These are phyloP conservation scores for Dendrobium catenatum DNA, from an alignment of 106 monocot genomes.

Conservation along the genomic window DNA sequence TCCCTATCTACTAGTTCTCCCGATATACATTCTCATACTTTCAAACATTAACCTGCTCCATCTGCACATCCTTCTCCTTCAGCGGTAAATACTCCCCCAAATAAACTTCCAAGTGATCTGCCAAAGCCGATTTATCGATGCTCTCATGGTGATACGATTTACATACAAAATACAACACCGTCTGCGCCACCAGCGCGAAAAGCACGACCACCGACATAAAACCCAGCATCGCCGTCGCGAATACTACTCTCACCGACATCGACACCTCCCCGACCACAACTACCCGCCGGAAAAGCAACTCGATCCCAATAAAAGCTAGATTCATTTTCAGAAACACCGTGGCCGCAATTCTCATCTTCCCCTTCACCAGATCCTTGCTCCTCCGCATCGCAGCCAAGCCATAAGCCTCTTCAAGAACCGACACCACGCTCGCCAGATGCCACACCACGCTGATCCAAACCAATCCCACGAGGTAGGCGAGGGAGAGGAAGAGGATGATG, in stretches of 20 bases:
- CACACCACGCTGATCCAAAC: conserved; percentile 54
- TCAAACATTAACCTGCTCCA: conserved; percentile 2
- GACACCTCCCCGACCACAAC: conserved; percentile 26
- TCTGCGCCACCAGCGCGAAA: conserved; percentile 64
- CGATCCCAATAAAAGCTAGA: conserved; percentile 34
- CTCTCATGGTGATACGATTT: conserved; percentile 65
- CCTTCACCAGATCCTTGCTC: conserved; percentile 37
- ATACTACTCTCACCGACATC: conserved; percentile 13
- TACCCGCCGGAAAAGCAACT: conserved; percentile 36
- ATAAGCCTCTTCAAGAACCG: conserved; percentile 47
- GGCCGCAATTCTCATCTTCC: conserved; percentile 43
- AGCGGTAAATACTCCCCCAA: conserved; percentile 70
- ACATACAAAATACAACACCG: conserved; percentile 87
- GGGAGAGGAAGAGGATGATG: conserved; percentile 3
- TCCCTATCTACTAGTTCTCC: too few species aligned
- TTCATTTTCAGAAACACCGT: conserved; percentile 51
- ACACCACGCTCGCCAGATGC: conserved; percentile 63
- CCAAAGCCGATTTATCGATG: conserved; percentile 68
- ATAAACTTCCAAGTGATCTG: conserved; percentile 87
- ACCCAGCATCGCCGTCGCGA: conserved; percentile 21
- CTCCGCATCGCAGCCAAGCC: conserved; percentile 51
- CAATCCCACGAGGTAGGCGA: conserved; percentile 33
- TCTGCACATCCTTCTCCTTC: conserved; percentile 66
- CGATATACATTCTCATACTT: too few species aligned
- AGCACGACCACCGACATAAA: conserved; percentile 36